Base-by-base conservation (phyloP, 306 rosid genomes). In the Pterocarpus santalinus region DNA sequence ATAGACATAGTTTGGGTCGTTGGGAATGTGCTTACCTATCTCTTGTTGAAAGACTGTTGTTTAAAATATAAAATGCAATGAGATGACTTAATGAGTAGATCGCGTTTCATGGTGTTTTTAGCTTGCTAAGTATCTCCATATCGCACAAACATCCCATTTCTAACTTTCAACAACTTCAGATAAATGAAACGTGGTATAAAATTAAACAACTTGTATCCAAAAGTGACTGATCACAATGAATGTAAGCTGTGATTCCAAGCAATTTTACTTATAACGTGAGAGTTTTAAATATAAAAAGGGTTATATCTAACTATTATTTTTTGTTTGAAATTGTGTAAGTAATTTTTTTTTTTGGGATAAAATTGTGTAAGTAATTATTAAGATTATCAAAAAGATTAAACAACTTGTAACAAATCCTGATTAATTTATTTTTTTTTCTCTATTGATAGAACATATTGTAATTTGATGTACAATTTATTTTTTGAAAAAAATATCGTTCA, bases 111-210 rank as follows among this genome's bases (percentile, higher is more conserved):
- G 72, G 53, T 66, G 53, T 16, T 65, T 66, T 16, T 22, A 30
- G n/a, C 72, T 17, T 39, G 52, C 55, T 33, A 66, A 38, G 34
- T 38, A 13, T 66, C 52, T 8, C 32, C 15, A 41, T 33, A 11
- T 66, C 53, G 16, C 55, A 17, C 33, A 11, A 66, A 41, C 2
- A 7, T 66, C 52, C 53, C 53, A 66, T 8, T 66, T 65, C 33
- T 65, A 65, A 39, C 41, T 65, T 65, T 66, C 52, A n/a, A 65
- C 15, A 65, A 8, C 71, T 3, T 16, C 6, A 66, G 53, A 17
- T 8, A 66, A 41, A 66, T 8, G 55, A 11, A 41, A 17, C 8
- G 35, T 16, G 6, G 16, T 66, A 2, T 41, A n/a, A 41, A 7
- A 66, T 16, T 65, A 38, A 36, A 65, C 14, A 36, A 36, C 51